Conservation (phyloP, 1,139 yeast genomes). For the Hemisphaericaspora subhashii region DNA sequence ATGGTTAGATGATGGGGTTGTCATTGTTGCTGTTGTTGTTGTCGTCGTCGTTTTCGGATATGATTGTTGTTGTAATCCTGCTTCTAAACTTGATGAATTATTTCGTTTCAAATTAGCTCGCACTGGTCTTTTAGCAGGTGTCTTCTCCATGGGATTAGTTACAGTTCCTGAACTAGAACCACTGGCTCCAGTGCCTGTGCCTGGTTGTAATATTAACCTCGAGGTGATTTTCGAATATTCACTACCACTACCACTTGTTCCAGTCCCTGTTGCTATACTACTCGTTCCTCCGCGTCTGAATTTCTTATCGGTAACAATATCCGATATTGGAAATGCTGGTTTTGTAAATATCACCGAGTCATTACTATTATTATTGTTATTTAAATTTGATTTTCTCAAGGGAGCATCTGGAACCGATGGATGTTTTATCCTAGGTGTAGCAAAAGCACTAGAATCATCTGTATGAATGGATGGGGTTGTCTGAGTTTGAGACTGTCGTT, state of each 20-base stretch:
- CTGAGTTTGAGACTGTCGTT: slow-evolving; percentile 3
- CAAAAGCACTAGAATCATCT: slow-evolving; percentile 31
- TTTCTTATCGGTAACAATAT: slow-evolving; percentile 15
- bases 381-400: slow-evolving; percentile 38
- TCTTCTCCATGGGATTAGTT: slow-evolving; percentile 8
- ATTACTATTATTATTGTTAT: slow-evolving; percentile 10
- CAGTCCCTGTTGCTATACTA: slow-evolving; percentile 18
- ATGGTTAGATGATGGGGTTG: slow-evolving; percentile 5
- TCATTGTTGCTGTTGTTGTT: slow-evolving; percentile 6
- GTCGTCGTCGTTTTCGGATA: slow-evolving; percentile 2
- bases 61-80: slow-evolving; percentile 9
- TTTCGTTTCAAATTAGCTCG: slow-evolving; percentile 29
- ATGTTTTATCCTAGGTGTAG: slow-evolving; percentile 51
- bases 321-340: slow-evolving; percentile 27
- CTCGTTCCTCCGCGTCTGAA: slow-evolving; percentile 1
- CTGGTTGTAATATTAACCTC: slow-evolving; percentile 28
- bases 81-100: slow-evolving; percentile 22
- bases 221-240: slow-evolving; percentile 53
- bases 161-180: slow-evolving; percentile 6
- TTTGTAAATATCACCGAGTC: slow-evolving; percentile 26
- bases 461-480: slow-evolving; percentile 16
- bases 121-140: slow-evolving; percentile 10
- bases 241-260: slow-evolving; percentile 29
- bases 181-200: background rate
- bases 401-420: slow-evolving; percentile 55